Conservation (phyloP, 306 rosid species). For the Quercus engelmannii region DNA sequence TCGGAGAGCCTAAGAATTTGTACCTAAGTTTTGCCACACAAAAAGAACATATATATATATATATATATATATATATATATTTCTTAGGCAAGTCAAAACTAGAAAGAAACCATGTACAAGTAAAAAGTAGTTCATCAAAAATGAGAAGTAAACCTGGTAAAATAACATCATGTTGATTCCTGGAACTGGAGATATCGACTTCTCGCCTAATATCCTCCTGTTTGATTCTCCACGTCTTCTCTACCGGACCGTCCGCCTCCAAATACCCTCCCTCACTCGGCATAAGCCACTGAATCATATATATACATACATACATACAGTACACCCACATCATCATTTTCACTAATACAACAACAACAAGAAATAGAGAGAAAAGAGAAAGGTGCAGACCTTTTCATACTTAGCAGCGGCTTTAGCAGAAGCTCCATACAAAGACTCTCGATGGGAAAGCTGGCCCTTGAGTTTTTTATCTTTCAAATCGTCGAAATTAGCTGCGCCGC, state of each 20-base stretch:
- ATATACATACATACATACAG: not conserved
- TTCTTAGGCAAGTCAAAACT: no score
- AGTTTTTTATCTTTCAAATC: slow-evolving; percentile 68
- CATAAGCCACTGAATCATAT: slow-evolving; percentile 66
- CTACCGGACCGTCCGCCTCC: slow-evolving; percentile 73
- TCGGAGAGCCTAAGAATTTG: no score
- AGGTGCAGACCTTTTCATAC: slow-evolving; percentile 45
- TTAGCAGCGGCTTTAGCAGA: slow-evolving; percentile 79
- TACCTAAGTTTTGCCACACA: no score
- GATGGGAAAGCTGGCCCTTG: slow-evolving; percentile 61
- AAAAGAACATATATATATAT: not conserved
- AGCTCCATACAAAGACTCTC: slow-evolving; percentile 56
- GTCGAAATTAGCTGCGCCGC: slow-evolving; percentile 63
- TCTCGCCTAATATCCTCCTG: slow-evolving; percentile 64
- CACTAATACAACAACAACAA: not conserved
- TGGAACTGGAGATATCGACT: slow-evolving; percentile 63
- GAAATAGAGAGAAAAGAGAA: no score
- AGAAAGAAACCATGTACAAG: no score
- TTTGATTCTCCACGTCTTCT: slow-evolving; percentile 73
- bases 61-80: not conserved
- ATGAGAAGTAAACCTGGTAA: slow-evolving; percentile 60
- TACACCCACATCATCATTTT: not conserved
- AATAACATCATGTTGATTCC: slow-evolving; percentile 67
- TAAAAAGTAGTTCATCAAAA: no score
- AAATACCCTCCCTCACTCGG: slow-evolving; percentile 81